These are phyloP conservation scores for Phytomonas francai DNA, from an alignment of 208 protist genomes.

Conservation along the genomic window DNA sequence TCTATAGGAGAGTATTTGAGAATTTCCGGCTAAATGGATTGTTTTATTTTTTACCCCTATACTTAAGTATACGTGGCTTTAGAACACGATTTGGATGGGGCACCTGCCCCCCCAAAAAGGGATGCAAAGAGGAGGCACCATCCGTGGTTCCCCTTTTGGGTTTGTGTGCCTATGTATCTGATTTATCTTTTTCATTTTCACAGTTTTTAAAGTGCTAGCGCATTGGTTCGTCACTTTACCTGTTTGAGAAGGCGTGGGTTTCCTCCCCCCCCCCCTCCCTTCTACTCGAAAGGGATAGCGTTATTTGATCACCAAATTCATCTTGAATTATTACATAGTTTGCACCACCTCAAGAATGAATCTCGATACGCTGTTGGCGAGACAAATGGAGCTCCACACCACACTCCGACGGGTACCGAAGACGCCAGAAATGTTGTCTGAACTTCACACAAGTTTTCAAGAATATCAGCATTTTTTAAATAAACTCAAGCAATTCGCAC, in stretches of 20 bases:
- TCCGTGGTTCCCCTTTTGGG: background rate
- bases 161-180: background rate
- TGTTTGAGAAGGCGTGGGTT: background rate
- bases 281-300: background rate
- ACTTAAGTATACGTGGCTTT: background rate
- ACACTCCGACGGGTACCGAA: constrained; percentile 62
- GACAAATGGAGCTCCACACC: constrained; percentile 88
- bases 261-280: background rate
- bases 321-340: background rate
- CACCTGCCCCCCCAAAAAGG: background rate
- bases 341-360: constrained; percentile 30
- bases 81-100: background rate
- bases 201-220: constrained; percentile 4
- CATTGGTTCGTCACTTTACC: background rate
- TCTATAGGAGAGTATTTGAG: background rate
- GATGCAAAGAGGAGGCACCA: background rate
- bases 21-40: background rate
- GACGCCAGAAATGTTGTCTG: constrained; percentile 46
- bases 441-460: constrained; percentile 46
- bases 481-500: constrained; percentile 31
- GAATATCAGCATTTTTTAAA: constrained; percentile 60
- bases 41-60: background rate
- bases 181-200: background rate
- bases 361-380: constrained; percentile 48
- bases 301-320: background rate